These are phyloP conservation scores for Dacryopinax primogenitus DNA, from an alignment of 768 basidiomycete species.

Conservation along the genomic window DNA sequence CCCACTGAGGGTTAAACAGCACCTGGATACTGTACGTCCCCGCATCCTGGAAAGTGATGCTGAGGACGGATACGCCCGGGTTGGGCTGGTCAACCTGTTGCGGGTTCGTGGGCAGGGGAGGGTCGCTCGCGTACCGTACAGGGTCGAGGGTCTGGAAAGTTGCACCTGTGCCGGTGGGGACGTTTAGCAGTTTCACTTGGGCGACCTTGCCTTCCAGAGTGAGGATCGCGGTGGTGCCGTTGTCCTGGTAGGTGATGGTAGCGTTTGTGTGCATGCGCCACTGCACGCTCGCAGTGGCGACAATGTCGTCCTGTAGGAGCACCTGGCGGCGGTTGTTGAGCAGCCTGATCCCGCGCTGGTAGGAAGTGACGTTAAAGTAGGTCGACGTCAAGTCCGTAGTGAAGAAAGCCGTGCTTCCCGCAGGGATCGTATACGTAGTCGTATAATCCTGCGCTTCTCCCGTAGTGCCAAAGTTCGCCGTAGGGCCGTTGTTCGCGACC, in stretches of 20 bases:
- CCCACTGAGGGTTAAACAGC: constrained; percentile 90
- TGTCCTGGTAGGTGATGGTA: constrained; percentile 40
- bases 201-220: constrained; percentile 55
- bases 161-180: constrained; percentile 43
- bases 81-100: constrained; percentile 62
- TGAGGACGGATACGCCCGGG: constrained; percentile 64
- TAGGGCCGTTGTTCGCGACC: constrained; percentile 47
- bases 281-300: constrained; percentile 41
- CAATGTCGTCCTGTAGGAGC: constrained; percentile 85
- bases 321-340: constrained; percentile 78
- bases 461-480: constrained; percentile 46
- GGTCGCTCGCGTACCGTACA: constrained; percentile 46
- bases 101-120: constrained; percentile 45
- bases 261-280: constrained; percentile 98
- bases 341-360: constrained; percentile 72
- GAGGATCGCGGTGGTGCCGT: constrained; percentile 60
- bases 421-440: constrained; percentile 53
- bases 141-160: constrained; percentile 46
- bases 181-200: constrained; percentile 51
- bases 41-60: constrained; percentile 47
- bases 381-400: constrained; percentile 64
- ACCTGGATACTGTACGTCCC: constrained; percentile 72
- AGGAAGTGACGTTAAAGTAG: constrained; percentile 44
- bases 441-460: constrained; percentile 62
- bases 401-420: constrained; percentile 67